phyloP scores from a whole-genome alignment of 768 basidiomycete genomes.

The Leccinum variicolor region DNA sequence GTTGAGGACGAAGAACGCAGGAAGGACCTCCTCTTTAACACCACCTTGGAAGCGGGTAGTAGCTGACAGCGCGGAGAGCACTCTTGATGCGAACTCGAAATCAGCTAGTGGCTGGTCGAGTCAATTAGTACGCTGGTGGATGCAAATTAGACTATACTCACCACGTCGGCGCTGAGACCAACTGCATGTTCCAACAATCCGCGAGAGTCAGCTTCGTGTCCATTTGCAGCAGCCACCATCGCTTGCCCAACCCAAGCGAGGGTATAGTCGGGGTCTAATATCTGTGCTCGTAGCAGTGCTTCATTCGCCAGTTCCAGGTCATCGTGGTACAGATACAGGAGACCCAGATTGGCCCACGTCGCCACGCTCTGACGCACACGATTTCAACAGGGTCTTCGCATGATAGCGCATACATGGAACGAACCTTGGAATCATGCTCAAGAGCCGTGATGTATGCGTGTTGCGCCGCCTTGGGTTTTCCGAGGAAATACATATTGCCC shows the following conservation, averaged over 20 bases:
- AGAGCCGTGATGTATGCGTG: conserved; percentile 90
- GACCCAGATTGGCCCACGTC: conserved; percentile 85
- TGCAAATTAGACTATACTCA: conserved; percentile 32
- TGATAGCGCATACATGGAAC: conserved; percentile 10
- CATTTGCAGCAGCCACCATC: conserved; percentile 59
- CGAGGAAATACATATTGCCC: conserved; percentile 66
- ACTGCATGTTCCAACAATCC: conserved; percentile 74
- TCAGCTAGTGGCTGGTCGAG: conserved; percentile 71
- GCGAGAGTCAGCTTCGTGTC: conserved; percentile 57
- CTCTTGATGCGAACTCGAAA: conserved; percentile 64
- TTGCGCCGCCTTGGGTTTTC: conserved; percentile 73
- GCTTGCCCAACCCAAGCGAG: conserved; percentile 91
- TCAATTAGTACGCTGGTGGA: conserved; percentile 5
- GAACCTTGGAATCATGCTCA: conserved; percentile 80
- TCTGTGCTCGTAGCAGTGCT: conserved; percentile 83
- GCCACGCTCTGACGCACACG: conserved; percentile 50
- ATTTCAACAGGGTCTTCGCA: not conserved
- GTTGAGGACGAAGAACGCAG: conserved; percentile 77
- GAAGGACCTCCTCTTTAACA: conserved; percentile 51
- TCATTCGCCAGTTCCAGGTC: conserved; percentile 85
- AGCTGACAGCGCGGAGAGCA: conserved; percentile 43
- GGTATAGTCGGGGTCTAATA: conserved; percentile 86
- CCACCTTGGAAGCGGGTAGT: conserved; percentile 16
- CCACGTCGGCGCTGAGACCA: conserved; percentile 52
- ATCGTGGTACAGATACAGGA: conserved; percentile 76